Base-by-base conservation (phyloP, 192 early-diverging fungal species). In the Podila horticola region DNA sequence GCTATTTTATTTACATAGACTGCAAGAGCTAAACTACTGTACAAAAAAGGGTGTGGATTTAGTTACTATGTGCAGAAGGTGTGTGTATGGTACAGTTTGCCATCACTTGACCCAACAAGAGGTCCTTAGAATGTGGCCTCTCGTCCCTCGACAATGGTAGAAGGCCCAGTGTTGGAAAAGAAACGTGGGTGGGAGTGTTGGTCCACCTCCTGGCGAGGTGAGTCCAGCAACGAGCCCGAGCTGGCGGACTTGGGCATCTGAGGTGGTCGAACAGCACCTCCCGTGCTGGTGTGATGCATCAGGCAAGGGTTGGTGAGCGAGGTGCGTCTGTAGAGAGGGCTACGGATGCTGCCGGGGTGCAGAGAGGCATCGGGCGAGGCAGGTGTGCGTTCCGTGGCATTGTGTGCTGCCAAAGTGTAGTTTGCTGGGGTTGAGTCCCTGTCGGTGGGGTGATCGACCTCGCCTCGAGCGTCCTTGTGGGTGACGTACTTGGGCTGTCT, bases 301-400 rank as follows among this genome's bases (percentile, higher is more conserved):
- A 81, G 49, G 63, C 77, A 81, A 51, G 77, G 77, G 66, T 81
- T 81, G 38, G 77, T 72, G 17, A 81, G 62, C 29, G 71, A 72
- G 2, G 76, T 52, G 3, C 68, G 62, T 62, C 68, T 63, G 28
- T 52, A 17, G 49, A 28, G 55, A 7, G 61, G 19, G 34, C 62
- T 28, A 1, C 31, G 69, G 61, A 9, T 20, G 50, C n/a, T n/a
- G 12, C 57, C 41, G 15, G 11, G 2, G 41, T 41, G 41, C 41
- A 41, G 8, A n/a, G 30, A 19, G 6, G 49, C 12, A 38, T 51
- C 29, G 22, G 9, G n/a, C n/a, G 52, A 55, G 50, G 10, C 50
- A 55, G 52, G 5, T n/a, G 22, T 24, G n/a, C n/a, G 20, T n/a
- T 26, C 24, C 7, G 52, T 55, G 5, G 20, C 8, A 24, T n/a